These are phyloP conservation scores for Hibiscus tridactylites DNA, from an alignment of 345 rosid genomes.

Conservation along the genomic window DNA sequence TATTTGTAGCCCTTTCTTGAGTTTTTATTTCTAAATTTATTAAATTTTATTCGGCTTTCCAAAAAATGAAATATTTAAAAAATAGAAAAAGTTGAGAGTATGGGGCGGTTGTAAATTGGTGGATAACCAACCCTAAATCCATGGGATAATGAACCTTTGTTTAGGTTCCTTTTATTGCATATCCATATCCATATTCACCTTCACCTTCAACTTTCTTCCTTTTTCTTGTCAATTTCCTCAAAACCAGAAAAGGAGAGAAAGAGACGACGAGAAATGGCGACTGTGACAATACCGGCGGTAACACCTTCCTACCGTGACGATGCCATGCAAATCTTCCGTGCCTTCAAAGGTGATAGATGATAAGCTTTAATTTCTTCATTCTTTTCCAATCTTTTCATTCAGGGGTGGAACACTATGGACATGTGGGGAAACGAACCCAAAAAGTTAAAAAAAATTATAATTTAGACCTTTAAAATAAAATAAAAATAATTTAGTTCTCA, in stretches of 20 bases:
- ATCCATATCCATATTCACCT: background rate
- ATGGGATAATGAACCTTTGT: background rate
- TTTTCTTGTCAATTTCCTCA: background rate
- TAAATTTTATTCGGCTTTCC: no score
- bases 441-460: no score
- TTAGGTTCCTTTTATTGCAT: background rate
- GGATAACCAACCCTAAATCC: slow-evolving; percentile 2
- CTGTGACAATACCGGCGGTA: slow-evolving; percentile 28
- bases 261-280: slow-evolving; percentile 22
- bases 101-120: slow-evolving; percentile 5
- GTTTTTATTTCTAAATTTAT: no score
- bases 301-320: slow-evolving; percentile 43
- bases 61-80: no score
- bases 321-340: slow-evolving; percentile 40
- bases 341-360: slow-evolving; percentile 43
- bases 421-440: no score
- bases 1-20: no score
- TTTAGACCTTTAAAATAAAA: no score
- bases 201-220: background rate
- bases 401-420: no score
- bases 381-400: background rate
- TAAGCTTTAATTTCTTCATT: background rate
- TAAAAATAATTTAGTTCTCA: no score
- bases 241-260: background rate
- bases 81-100: background rate